Conservation (phyloP, 2,329 filamentous ascomycete species). For the Botrytis galanthina region DNA sequence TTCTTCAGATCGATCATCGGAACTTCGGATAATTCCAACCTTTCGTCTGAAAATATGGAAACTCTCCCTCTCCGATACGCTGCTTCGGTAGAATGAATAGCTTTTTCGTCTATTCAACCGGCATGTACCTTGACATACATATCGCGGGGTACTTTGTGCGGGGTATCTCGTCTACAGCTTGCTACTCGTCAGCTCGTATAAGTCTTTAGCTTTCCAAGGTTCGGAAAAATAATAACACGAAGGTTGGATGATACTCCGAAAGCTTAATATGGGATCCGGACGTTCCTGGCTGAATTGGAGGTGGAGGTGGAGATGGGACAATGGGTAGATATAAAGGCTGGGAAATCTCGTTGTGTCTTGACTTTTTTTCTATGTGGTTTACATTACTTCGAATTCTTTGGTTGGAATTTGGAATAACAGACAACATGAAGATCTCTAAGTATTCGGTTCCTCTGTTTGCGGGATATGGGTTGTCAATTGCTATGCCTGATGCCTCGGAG, state of each 20-base stretch:
- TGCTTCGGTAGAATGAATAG: neutral
- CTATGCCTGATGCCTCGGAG: neutral
- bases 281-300: neutral
- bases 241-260: neutral
- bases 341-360: neutral
- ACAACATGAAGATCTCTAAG: constrained; percentile 4
- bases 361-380: neutral
- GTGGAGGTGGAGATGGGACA: neutral
- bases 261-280: neutral
- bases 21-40: neutral
- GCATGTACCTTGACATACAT: neutral
- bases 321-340: neutral
- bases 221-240: neutral
- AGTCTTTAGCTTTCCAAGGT: neutral
- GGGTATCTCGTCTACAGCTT: neutral
- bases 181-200: neutral
- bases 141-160: neutral
- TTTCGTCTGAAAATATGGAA: neutral
- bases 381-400: neutral
- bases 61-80: neutral
- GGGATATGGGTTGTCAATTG: neutral
- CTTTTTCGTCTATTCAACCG: neutral
- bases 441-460: neutral
- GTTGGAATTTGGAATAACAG: neutral
- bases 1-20: neutral